phyloP scores from a whole-genome alignment of 257 asterid genomes.

The Jacaranda copaia region DNA sequence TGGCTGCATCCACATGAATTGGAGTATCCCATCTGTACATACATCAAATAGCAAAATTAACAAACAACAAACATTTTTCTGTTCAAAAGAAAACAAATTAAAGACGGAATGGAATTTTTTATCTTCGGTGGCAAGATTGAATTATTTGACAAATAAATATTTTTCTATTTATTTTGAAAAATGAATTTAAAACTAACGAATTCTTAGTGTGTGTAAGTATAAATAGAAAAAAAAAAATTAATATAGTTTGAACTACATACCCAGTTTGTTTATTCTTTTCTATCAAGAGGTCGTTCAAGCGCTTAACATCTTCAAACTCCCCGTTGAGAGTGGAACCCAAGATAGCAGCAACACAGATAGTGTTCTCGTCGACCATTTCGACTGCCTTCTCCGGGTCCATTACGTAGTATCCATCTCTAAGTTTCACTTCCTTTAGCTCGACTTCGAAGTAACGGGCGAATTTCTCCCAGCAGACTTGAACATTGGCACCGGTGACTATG shows the following conservation, averaged over 20 bases:
- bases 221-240: too few relatives aligned
- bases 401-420: constrained; percentile 83
- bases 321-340: constrained; percentile 91
- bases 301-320: constrained; percentile 92
- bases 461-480: constrained; percentile 97
- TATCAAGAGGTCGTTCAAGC: constrained; percentile 68
- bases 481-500: constrained; percentile 92
- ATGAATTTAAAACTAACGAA: too few relatives aligned
- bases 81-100: too few relatives aligned
- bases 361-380: constrained; percentile 92
- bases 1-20: constrained; percentile 94
- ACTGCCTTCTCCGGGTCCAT: constrained; percentile 91
- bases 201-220: too few relatives aligned
- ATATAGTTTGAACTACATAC: constrained; percentile 35
- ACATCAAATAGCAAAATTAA: not conserved
- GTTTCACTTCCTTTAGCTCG: constrained; percentile 85
- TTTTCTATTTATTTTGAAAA: too few relatives aligned
- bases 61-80: too few relatives aligned
- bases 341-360: constrained; percentile 91
- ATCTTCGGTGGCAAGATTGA: too few relatives aligned
- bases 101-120: too few relatives aligned
- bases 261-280: constrained; percentile 80
- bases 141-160: too few relatives aligned
- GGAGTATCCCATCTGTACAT: constrained; percentile 82
- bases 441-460: constrained; percentile 93